Base-by-base conservation (phyloP, 2,329 filamentous ascomycete genomes). In the Didymella sp. region DNA sequence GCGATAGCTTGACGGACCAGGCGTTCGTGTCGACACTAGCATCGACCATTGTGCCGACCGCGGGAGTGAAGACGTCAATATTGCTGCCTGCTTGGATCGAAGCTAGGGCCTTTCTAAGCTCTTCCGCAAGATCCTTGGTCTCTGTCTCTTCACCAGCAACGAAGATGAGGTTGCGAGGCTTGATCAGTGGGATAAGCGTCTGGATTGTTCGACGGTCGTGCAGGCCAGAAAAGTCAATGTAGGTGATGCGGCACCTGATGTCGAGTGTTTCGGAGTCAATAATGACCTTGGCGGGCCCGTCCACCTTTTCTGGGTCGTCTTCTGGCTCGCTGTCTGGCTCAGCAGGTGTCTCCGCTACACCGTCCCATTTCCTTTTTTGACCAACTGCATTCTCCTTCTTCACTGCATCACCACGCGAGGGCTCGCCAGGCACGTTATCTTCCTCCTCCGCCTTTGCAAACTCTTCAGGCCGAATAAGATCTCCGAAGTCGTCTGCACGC, bases 21-120 rank as follows among this genome's bases (percentile, higher is more conserved):
- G 95, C 93, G 73, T 98, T 97, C 5, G 94, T 98, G 73, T 99
- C 95, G 38, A 98, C 94, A 70, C 93, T 97, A 12, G 94, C 95
- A 75, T 99, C 89, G 38, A 99, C 84, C 13, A 83, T 80, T 30
- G 84, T 81, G 22, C 92, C 92, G n/a, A 91, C 81, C 9, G 80
- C 76, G 1, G 95, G 95, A 0, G 91, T 92, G 72, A 94, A 94
- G 5, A 99, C 91, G 61, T 93, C 83, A 17, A 81, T 78, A 42
- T 79, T 77, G 6, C 75, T 77, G 2, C 76, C 72, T 1, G 76
- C 72, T 12, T 80, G 79, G 12, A 76, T 74, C 13, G 77, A 77
- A 28, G 78, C 78, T 6, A 87, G 77, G 0, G 92, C 80, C 66
- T 87, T 87, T 58, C 88, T 86, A 75, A 92, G 96, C 75, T 96